phyloP scores from a whole-genome alignment of 2,329 filamentous ascomycete species.

The Exophiala bonariae region DNA sequence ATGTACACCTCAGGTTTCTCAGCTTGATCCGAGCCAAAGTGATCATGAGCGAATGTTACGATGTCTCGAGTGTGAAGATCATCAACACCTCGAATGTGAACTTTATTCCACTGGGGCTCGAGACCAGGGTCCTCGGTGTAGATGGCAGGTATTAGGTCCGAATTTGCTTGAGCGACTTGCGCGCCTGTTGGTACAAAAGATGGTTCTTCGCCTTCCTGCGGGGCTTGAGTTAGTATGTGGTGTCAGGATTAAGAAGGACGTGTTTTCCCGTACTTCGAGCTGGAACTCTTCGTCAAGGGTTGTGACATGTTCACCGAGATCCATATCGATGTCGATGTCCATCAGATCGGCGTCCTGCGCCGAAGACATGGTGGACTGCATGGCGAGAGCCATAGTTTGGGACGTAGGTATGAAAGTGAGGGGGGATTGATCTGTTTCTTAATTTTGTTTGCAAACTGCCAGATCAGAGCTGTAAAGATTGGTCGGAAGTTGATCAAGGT shows the following conservation, averaged over 20 bases:
- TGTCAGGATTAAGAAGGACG: background rate
- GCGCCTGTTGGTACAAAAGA: conserved; percentile 24
- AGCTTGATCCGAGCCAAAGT: conserved; percentile 48
- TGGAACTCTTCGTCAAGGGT: conserved; percentile 25
- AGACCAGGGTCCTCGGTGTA: conserved; percentile 28
- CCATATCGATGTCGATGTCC: conserved; percentile 31
- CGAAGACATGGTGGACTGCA: conserved; percentile 17
- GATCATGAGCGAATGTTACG: conserved; percentile 68
- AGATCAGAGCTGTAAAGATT: too few species aligned
- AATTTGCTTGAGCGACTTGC: conserved; percentile 12
- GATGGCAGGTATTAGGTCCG: conserved; percentile 24
- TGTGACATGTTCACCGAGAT: conserved; percentile 25
- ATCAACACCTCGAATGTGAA: conserved; percentile 84
- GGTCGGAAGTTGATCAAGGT: too few species aligned
- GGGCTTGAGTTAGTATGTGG: conserved; percentile 11
- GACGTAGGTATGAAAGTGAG: too few species aligned
- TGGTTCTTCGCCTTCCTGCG: conserved; percentile 30
- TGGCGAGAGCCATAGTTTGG: conserved; percentile 25
- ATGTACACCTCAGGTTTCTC: conserved; percentile 53
- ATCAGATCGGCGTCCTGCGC: conserved; percentile 26
- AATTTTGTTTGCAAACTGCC: too few species aligned
- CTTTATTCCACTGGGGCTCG: conserved; percentile 52
- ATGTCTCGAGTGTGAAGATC: conserved; percentile 79
- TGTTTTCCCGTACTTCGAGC: conserved; percentile 27
- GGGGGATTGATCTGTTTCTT: too few species aligned